Evolutionary conservation across 257 asterid species (phyloP).

Genomic region (Oldenlandia corymbosa): DNA sequence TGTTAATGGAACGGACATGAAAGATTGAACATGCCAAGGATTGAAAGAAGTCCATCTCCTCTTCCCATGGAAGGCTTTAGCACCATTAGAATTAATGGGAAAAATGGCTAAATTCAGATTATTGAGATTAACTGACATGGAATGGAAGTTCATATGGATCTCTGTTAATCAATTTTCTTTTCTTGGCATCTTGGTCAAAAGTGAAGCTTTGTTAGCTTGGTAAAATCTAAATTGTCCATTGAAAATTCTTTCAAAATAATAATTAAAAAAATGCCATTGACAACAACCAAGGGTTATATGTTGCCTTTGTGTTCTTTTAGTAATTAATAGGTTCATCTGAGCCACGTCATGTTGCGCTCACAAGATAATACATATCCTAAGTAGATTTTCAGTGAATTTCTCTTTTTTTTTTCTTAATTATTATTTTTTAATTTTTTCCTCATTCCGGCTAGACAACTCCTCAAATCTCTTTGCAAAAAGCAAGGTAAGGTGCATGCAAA

Average conservation of each 20-base stretch:
- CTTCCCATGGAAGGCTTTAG: not conserved
- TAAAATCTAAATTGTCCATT: not conserved
- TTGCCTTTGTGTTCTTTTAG: no score
- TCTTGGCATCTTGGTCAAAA: not conserved
- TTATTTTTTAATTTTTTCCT: not conserved
- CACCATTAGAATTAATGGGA: not conserved
- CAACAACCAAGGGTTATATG: no score
- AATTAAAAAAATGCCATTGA: no score
- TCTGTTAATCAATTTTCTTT: not conserved
- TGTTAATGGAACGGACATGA: not conserved
- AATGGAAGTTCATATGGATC: not conserved
- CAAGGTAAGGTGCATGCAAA: no score
- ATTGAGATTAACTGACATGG: not conserved
- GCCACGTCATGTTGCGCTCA: not conserved
- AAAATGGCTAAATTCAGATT: not conserved
- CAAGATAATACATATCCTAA: not conserved
- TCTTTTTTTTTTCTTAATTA: no score
- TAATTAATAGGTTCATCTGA: no score
- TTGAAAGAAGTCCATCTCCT: not conserved
- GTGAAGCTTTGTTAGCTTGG: not conserved
- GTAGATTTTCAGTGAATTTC: no score
- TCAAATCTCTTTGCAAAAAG: no score
- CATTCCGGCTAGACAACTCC: no score
- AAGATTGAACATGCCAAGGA: not conserved
- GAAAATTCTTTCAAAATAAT: no score